A percentile compares a stretch with the other conserved stretches of the same genome.
Evolutionary conservation across 331 rosid species (phyloP).

Genomic region (Malus hybrid): DNA sequence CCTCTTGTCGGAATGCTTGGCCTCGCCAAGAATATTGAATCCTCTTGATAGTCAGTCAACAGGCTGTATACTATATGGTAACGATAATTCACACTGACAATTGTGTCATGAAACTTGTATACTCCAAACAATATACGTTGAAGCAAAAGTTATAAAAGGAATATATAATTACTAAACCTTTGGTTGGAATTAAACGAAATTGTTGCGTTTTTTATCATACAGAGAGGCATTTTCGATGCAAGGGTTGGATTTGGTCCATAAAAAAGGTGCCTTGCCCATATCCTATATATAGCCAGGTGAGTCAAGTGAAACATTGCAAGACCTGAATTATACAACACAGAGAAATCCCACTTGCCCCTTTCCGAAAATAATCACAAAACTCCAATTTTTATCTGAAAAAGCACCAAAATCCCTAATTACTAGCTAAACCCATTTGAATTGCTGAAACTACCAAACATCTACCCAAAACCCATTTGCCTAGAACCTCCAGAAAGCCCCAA

Average conservation of each 20-base stretch:
- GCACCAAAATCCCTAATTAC: conserved; percentile 3
- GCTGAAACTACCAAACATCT: not conserved
- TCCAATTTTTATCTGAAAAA: not conserved
- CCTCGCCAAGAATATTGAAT: too few relatives aligned
- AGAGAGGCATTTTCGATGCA: not conserved
- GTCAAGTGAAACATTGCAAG: not conserved
- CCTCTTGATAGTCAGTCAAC: not conserved
- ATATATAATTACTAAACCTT: not conserved
- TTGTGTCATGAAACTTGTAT: not conserved
- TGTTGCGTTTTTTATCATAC: not conserved
- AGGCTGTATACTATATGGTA: not conserved
- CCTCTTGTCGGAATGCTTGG: not conserved
- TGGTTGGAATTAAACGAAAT: not conserved
- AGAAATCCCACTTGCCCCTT: not conserved
- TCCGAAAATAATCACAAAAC: not conserved
- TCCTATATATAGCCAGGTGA: not conserved
- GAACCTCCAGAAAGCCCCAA: not conserved
- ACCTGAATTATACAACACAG: not conserved
- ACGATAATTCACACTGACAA: not conserved
- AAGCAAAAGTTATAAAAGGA: not conserved
- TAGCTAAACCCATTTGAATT: not conserved
- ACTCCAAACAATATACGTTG: not conserved
- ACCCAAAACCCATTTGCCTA: not conserved
- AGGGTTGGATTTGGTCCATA: not conserved
- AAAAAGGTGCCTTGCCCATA: not conserved